Evolutionary conservation across 2,329 filamentous ascomycete genomes (phyloP).

Genomic region (Alternaria triticimaculans): DNA sequence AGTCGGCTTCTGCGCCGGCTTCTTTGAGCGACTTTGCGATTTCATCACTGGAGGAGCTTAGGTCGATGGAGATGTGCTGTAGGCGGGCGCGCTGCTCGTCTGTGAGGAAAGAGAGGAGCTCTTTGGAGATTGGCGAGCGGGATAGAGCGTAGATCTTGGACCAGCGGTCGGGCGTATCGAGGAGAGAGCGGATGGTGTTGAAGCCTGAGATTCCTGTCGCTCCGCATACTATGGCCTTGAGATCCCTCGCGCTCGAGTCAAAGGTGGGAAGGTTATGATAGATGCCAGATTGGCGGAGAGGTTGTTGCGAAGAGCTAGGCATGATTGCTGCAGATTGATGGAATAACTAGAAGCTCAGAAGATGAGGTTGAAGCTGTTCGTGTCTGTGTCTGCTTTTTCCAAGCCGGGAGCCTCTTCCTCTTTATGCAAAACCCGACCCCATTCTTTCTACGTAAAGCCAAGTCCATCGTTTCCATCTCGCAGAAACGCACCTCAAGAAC

Average conservation of each 20-base stretch:
- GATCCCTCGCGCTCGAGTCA: conserved; percentile 2
- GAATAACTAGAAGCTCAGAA: neutral
- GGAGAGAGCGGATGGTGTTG: conserved; percentile 10
- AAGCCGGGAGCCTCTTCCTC: neutral
- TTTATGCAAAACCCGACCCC: neutral
- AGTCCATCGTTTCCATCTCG: neutral
- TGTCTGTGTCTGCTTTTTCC: neutral
- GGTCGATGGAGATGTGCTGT: conserved; percentile 18
- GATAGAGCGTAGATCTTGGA: conserved; percentile 17
- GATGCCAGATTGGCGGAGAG: conserved; percentile 19
- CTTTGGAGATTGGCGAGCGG: conserved; percentile 3
- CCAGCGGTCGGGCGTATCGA: conserved; percentile 17
- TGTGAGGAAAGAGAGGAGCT: conserved; percentile 6
- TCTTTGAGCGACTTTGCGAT: conserved; percentile 13
- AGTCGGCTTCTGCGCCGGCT: neutral
- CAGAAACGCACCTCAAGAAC: neutral
- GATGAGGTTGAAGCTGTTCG: neutral
- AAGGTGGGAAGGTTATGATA: conserved; percentile 21
- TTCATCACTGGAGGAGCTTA: conserved; percentile 4
- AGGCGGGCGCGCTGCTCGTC: conserved; percentile 15
- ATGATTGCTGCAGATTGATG: neutral
- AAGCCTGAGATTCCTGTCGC: conserved; percentile 22
- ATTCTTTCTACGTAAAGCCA: neutral
- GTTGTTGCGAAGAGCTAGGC: conserved; percentile 7
- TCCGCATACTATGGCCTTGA: conserved; percentile 19